Base-by-base conservation (phyloP, 371 early-diverging fungal genomes). In the Haplosporangium sp. region DNA sequence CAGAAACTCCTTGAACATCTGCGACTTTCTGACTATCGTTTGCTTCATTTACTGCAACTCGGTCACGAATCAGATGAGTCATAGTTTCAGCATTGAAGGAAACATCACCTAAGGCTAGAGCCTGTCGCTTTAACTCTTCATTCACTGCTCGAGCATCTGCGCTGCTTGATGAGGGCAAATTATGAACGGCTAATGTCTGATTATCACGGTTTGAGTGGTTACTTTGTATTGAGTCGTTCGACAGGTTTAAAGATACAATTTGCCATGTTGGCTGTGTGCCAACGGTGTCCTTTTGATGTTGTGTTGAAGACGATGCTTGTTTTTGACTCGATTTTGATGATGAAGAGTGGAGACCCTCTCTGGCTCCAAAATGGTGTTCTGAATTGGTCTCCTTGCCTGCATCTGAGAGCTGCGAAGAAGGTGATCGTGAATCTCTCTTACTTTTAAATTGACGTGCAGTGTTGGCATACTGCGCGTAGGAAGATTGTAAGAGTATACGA, bases 381-480 rank as follows among this genome's bases (percentile, higher is more conserved):
- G 52, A 37, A 34, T 20, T 57, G 27, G 15, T 39, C 9, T 42
- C 61, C 19, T 44, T 61, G 34, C 44, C 39, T 6, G 39, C 53
- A 37, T 53, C 55, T 8, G 65, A 56, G 4, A 37, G 38, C 20
- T 52, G 58, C 17, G 68, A 42, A 1, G 67, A 65, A 3, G 74
- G 42, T 27, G 74, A 53, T 8, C 59, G 64, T 39, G 61, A 44
- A 8, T 27, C 42, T 9, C 56, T 27, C n/a, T 53, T 52, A 15
- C 52, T 67, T 57, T 66, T 79, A n/a, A 67, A 19, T 37, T 65
- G 69, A 1, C 82, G 75, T 9, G 65, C 40, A 7, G 62, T 65
- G 39, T 81, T 81, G 69, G 82, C 82, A 55, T 69, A 74, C 13
- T 72, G 72, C 6, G 63, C 64, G 37, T 81, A 81, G 40, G 75